These are phyloP conservation scores for Collariella sp. DNA, from an alignment of 495 filamentous ascomycete genomes.

Conservation along the genomic window DNA sequence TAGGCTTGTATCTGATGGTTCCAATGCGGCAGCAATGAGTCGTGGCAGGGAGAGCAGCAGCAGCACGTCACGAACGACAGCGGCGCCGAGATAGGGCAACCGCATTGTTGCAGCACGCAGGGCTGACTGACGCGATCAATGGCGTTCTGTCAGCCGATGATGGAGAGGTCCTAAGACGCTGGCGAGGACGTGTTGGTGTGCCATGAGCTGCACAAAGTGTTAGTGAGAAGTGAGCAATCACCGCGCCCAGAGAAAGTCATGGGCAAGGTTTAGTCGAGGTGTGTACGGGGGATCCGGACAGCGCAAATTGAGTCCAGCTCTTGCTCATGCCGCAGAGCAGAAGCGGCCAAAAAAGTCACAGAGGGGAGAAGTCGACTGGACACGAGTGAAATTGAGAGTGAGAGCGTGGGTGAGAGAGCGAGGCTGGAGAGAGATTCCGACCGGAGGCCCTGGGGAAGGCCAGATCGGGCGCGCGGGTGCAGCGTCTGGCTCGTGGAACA, in stretches of 20 bases:
- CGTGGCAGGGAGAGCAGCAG: constrained; percentile 29
- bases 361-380: not conserved
- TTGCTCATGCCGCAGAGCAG: constrained; percentile 4
- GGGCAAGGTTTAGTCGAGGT: not conserved
- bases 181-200: constrained; percentile 22
- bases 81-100: constrained; percentile 24
- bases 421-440: not conserved
- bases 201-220: constrained; percentile 24
- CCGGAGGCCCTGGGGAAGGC: not conserved
- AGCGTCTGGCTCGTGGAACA: constrained; percentile 11
- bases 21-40: constrained; percentile 22
- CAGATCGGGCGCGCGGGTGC: constrained; percentile 5
- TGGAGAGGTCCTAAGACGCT: constrained; percentile 25
- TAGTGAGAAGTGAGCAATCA: constrained; percentile 2
- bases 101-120: constrained; percentile 29
- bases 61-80: constrained; percentile 32
- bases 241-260: not conserved
- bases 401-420: too few species aligned
- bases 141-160: constrained; percentile 22
- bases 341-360: not conserved
- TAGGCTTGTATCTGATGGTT: constrained; percentile 1
- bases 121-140: constrained; percentile 9
- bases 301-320: constrained; percentile 1
- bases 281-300: not conserved
- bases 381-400: too few species aligned